Base-by-base conservation (phyloP, 2,329 filamentous ascomycete species). In the Phyllosticta capitalensis region DNA sequence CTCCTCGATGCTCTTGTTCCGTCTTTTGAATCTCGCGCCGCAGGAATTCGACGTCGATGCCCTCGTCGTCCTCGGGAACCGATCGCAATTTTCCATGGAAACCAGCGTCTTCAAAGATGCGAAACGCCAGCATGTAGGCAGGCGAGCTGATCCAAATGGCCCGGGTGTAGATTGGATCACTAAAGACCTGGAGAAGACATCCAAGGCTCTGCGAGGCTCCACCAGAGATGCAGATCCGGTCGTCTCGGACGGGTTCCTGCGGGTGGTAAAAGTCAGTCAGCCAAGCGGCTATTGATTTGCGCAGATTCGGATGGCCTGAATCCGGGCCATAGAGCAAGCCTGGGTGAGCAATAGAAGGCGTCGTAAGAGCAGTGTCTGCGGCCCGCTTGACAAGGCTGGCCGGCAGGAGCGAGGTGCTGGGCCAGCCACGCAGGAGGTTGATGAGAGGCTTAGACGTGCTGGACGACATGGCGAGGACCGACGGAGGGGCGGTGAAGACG, bases 171-270 rank as follows among this genome's bases (percentile, higher is more conserved):
- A 78, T 73, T 0, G 89, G 88, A 70, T 96, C 92, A 0, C 90
- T 88, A 68, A 88, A 96, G 28, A 88, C 88, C 71, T 88, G 83
- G 55, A 96, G 75, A 3, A 95, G 75, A 67, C 84, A 88, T 0
- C 88, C 90, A 2, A 95, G 72, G 68, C 86, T 91, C 77, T 95
- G 91, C 64, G 85, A 89, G 2, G 92, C 92, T 17, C 92, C 92
- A 52, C 91, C 90, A 0, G 89, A 89, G 69, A 96, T 86, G 68
- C 86, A 88, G 58, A 96, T 86, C 30, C 89, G 81, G 2, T 83
- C 78, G 3, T 79, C 67, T 14, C 73, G 67, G 52, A 85, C 75
- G 1, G 74, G 70, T 3, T 72, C 65, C 28, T 59, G 70, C 2
- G 76, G 75, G 28, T 69, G 63, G 68, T 90, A 92, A 66, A 86